Conservation (phyloP, 352 stramenopile genomes). For the Aphanomyces invadans region DNA sequence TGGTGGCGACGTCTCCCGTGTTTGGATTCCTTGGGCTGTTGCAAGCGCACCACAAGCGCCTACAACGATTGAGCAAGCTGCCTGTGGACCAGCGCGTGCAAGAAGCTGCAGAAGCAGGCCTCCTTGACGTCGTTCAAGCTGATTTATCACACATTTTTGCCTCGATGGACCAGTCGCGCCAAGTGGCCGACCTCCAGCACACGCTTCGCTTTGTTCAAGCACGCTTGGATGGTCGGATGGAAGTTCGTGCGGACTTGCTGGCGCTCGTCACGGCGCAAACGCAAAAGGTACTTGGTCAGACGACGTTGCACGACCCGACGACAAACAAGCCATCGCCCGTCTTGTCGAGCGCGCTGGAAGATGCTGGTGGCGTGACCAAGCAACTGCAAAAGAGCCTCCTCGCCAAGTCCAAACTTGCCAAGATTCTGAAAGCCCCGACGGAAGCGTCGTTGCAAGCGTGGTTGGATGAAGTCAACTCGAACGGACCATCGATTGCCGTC, state of each 20-base stretch:
- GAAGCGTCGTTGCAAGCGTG: neutral
- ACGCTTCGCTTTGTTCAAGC: neutral
- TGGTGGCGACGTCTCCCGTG: neutral
- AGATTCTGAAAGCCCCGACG: constrained; percentile 15
- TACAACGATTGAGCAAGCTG: neutral
- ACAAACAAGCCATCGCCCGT: too few relatives aligned
- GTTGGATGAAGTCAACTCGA: constrained; percentile 1
- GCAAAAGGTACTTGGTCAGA: neutral
- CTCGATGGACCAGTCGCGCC: constrained; percentile 1
- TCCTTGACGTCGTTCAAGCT: neutral
- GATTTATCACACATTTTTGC: neutral
- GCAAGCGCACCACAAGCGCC: neutral
- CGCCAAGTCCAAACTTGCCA: constrained; percentile 14
- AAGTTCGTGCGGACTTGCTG: constrained; percentile 17
- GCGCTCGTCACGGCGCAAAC: constrained; percentile 12
- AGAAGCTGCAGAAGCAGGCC: constrained; percentile 1
- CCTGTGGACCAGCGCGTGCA: constrained; percentile 6
- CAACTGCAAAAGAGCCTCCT: constrained; percentile 8
- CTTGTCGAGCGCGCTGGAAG: neutral
- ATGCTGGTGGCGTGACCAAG: constrained; percentile 12
- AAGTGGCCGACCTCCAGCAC: constrained; percentile 1
- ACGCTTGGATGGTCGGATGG: neutral
- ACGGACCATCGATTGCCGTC: neutral
- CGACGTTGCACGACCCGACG: too few relatives aligned
- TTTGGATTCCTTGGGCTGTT: constrained; percentile 3